phyloP scores from a whole-genome alignment of 2,329 filamentous ascomycete species.

The Aureobasidium sp. region DNA sequence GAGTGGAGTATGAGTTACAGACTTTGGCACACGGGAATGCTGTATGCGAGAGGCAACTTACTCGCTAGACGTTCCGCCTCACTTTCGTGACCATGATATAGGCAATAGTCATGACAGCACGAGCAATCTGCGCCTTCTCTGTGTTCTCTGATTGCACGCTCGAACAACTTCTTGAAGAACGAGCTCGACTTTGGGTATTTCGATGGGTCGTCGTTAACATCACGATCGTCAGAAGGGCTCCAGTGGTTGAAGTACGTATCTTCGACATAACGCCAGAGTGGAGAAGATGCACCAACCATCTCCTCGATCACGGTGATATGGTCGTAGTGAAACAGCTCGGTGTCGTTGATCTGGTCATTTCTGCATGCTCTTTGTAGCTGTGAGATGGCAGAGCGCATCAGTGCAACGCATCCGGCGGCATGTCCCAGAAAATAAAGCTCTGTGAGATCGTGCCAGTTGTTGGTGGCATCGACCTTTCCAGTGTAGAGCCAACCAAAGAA shows the following conservation, averaged over 20 bases:
- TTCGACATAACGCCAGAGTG: not conserved
- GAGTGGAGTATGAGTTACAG: too few relatives aligned
- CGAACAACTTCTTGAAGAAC: not conserved
- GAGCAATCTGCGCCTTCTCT: not conserved
- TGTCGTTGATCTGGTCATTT: not conserved
- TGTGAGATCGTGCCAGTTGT: not conserved
- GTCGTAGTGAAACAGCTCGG: not conserved
- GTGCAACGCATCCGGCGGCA: not conserved
- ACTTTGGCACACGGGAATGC: too few relatives aligned
- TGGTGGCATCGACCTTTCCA: not conserved
- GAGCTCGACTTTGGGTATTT: not conserved
- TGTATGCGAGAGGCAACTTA: not conserved
- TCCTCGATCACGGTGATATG: not conserved
- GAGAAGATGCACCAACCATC: not conserved
- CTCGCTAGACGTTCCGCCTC: not conserved
- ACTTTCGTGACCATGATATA: not conserved
- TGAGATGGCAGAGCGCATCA: not conserved
- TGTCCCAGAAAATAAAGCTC: not conserved
- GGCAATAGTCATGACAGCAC: not conserved
- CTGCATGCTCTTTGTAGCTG: not conserved
- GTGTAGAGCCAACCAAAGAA: not conserved
- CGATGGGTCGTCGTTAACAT: not conserved
- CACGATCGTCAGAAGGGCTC: not conserved
- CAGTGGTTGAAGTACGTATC: not conserved
- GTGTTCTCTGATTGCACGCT: not conserved